Base-by-base conservation (phyloP, 2,329 filamentous ascomycete species). In the Cercospora beticola region DNA sequence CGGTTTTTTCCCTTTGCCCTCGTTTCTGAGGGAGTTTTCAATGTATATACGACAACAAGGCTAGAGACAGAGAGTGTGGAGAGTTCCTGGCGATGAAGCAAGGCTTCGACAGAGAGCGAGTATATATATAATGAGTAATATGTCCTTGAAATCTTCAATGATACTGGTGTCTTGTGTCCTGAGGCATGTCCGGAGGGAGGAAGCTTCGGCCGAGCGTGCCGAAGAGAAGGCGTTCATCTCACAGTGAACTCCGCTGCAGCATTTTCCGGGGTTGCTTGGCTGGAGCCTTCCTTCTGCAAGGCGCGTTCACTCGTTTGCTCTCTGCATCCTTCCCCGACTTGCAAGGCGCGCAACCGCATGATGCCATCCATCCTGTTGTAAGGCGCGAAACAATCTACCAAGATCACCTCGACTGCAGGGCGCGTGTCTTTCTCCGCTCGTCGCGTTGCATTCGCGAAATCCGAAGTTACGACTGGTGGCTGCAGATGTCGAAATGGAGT, bases 101-200 rank as follows among this genome's bases (percentile, higher is more conserved):
- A 28, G 23, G 49, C 23, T 56, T 16, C 56, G 57, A 56, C 57
- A 46, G 52, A 58, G 54, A 56, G 54, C 36, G 52, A 30, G 30
- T 58, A 52, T 57, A 58, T 65, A 67, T 64, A 65, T 65, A 65
- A 68, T 68, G 62, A 68, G 57, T 68, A 68, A 68, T 68, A 65
- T 64, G 31, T 64, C 52, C 56, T 36, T 59, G 49, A 56, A 26
- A 56, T 16, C 7, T 36, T 33, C 30, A 6, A 59, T 7, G 28
- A 23, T 8, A 7, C 14, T n/a, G 5, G 7, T 16, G 6, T 4
- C 16, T 18, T 3, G 16, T 9, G 28, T 59, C 28, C 18, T 31
- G 18, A 18, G 56, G 30, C 8, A 33, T 23, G 2, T n/a, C 3
- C 16, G 36, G 36, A n/a, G 36, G 36, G 28, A 16, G 16, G 1